phyloP scores from a whole-genome alignment of 164 flowering plant genomes.

The Tetrastigma voinierianum region DNA sequence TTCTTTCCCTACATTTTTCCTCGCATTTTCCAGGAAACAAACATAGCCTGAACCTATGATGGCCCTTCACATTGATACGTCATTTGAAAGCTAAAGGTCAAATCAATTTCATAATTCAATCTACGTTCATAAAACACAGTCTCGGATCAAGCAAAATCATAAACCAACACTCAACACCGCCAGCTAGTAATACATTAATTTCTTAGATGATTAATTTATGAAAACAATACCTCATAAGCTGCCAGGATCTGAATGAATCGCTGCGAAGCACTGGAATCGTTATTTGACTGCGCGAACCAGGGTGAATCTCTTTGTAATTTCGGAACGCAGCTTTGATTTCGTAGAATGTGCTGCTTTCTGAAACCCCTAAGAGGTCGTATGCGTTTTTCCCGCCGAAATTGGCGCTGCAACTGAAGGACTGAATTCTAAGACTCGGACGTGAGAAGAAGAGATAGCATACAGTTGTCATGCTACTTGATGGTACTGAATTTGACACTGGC shows the following conservation, averaged over 20 bases:
- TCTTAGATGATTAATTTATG: too few relatives aligned
- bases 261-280: conserved; percentile 38
- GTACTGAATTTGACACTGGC: background rate
- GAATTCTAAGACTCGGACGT: conserved; percentile 13
- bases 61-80: too few relatives aligned
- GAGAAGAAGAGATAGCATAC: background rate
- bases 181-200: too few relatives aligned
- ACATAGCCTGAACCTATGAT: too few relatives aligned
- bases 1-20: too few relatives aligned
- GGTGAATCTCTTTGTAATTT: conserved; percentile 83
- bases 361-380: conserved; percentile 63
- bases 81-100: too few relatives aligned
- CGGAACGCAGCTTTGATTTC: conserved; percentile 84
- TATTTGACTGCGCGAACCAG: conserved; percentile 52
- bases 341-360: conserved; percentile 56
- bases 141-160: too few relatives aligned
- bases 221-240: conserved; percentile 69
- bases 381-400: conserved; percentile 58
- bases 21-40: too few relatives aligned
- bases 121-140: too few relatives aligned
- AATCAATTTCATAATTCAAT: too few relatives aligned
- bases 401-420: conserved; percentile 31
- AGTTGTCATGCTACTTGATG: background rate
- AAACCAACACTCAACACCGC: too few relatives aligned
- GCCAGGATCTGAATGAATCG: conserved; percentile 80